phyloP scores from a whole-genome alignment of 768 basidiomycete species.

The Lanmaoa pseudosensibilis region DNA sequence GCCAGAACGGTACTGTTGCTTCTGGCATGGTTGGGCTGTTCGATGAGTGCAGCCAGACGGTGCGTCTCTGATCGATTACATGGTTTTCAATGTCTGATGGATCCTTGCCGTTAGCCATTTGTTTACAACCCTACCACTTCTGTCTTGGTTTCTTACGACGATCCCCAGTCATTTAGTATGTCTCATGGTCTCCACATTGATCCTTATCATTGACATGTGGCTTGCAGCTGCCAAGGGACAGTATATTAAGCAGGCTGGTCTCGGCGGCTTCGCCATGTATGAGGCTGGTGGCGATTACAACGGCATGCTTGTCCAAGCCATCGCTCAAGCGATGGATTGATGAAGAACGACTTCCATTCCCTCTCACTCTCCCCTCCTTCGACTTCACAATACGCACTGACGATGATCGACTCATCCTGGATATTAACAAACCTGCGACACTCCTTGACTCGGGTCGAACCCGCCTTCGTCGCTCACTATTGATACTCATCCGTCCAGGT shows the following conservation, averaged over 20 bases:
- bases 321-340: slow-evolving; percentile 29
- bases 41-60: slow-evolving; percentile 75
- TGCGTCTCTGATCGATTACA: slow-evolving; percentile 32
- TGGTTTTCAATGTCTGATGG: slow-evolving; percentile 2
- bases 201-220: not conserved
- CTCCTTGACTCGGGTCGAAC: slow-evolving; percentile 8
- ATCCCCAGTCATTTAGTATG: slow-evolving; percentile 56
- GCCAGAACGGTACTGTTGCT: slow-evolving; percentile 46
- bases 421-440: not conserved
- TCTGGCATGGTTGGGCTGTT: slow-evolving; percentile 52
- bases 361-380: slow-evolving; percentile 8
- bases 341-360: slow-evolving; percentile 6
- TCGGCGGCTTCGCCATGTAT: slow-evolving; percentile 47
- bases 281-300: slow-evolving; percentile 45
- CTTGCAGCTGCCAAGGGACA: slow-evolving; percentile 42
- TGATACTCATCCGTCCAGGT: slow-evolving; percentile 14
- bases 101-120: slow-evolving; percentile 49
- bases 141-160: slow-evolving; percentile 66
- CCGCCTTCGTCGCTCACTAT: not conserved
- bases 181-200: not conserved
- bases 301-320: slow-evolving; percentile 36
- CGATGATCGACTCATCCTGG: slow-evolving; percentile 26
- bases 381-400: slow-evolving; percentile 1
- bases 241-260: slow-evolving; percentile 36
- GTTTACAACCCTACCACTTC: slow-evolving; percentile 57